A percentile compares a stretch with the other conserved stretches of the same genome.
Conservation (phyloP, 768 basidiomycete genomes). For the Trametes meyenii region DNA sequence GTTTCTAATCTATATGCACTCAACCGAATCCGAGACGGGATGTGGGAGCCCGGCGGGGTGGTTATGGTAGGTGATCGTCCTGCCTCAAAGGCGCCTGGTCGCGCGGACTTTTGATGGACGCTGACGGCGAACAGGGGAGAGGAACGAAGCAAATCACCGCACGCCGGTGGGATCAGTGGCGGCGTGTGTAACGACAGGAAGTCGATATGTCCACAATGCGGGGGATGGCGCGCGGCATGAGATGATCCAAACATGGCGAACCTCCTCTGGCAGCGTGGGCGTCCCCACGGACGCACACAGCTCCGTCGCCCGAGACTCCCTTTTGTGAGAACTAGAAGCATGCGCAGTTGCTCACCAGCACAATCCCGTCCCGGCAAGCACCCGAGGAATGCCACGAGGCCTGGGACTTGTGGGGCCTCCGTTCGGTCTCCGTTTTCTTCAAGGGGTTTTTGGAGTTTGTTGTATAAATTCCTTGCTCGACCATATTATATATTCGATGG, state of each 20-base stretch:
- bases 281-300: conserved; percentile 2
- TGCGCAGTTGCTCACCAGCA: not conserved
- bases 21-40: conserved; percentile 1
- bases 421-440: not conserved
- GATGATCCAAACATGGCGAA: conserved; percentile 9
- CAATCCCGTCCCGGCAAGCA: not conserved
- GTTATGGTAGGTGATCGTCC: conserved; percentile 12
- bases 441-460: not conserved
- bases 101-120: conserved; percentile 18
- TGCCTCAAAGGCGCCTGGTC: conserved; percentile 5
- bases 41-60: conserved; percentile 4
- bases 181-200: not conserved
- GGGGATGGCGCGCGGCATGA: not conserved
- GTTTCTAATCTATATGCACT: conserved; percentile 15
- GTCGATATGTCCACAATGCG: conserved; percentile 1
- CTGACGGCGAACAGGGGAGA: not conserved
- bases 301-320: conserved; percentile 8
- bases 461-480: not conserved
- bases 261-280: conserved; percentile 14
- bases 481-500: no score
- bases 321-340: conserved; percentile 12
- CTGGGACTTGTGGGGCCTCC: not conserved
- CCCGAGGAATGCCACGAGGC: not conserved
- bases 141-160: conserved; percentile 13
- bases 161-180: conserved; percentile 1